These are phyloP conservation scores for Cystoisospora suis DNA, from an alignment of 169 alveolate genomes.

Conservation along the genomic window DNA sequence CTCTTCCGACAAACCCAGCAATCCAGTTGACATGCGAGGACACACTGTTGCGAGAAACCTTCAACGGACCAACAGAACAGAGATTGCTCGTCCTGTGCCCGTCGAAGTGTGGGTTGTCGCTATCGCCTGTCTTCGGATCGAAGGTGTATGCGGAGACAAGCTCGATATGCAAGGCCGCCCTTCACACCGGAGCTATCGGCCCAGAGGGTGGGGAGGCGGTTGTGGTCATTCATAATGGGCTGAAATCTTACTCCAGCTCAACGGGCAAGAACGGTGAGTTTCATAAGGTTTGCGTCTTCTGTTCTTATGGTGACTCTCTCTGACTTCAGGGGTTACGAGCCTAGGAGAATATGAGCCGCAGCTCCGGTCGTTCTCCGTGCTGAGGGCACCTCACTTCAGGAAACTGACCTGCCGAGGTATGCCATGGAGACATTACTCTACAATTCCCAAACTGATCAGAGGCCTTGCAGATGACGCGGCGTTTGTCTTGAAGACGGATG, in stretches of 20 bases:
- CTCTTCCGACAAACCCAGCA: conserved; percentile 68
- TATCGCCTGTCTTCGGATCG: conserved; percentile 64
- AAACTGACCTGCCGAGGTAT: conserved; percentile 79
- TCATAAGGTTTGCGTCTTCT: too few relatives aligned
- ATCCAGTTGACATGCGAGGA: conserved; percentile 69
- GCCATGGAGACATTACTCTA: neutral
- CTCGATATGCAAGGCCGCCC: conserved; percentile 74
- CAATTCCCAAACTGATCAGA: neutral
- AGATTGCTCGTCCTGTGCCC: conserved; percentile 71
- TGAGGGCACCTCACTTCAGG: conserved; percentile 73
- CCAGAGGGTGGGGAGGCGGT: conserved; percentile 72
- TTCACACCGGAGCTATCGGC: conserved; percentile 68
- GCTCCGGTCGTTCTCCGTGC: conserved; percentile 80
- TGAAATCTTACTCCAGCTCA: conserved; percentile 64
- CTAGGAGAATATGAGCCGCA: conserved; percentile 72
- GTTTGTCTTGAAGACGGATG: conserved; percentile 75
- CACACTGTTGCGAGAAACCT: conserved; percentile 58
- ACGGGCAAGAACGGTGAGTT: conserved; percentile 68
- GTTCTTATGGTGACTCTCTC: too few relatives aligned
- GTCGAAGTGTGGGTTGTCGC: conserved; percentile 62
- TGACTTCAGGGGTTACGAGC: conserved; percentile 51
- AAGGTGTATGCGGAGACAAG: conserved; percentile 72
- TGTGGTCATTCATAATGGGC: conserved; percentile 71
- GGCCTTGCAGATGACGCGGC: conserved; percentile 72
- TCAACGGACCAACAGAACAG: conserved; percentile 56